Base-by-base conservation (phyloP, 1,139 yeast species). In the Hyphopichia wangnamkhiaoensis region DNA sequence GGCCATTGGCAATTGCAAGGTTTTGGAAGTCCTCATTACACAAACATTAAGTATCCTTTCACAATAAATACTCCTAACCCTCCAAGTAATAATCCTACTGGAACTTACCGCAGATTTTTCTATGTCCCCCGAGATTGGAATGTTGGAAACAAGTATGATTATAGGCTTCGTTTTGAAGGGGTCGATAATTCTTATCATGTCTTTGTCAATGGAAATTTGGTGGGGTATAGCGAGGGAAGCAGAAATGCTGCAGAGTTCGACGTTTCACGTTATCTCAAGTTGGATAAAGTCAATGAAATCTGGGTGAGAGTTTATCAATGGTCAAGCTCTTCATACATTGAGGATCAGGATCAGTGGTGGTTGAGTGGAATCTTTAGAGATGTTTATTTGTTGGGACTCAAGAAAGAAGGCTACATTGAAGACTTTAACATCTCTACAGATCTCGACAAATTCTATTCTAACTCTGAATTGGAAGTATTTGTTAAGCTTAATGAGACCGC, bases 311-410 rank as follows among this genome's bases (percentile, higher is more conserved):
- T 63, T 5, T 58, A 54, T 27, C 65, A 62, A 45, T 63, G 65
- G 62, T 55, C 61, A 5, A 56, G 55, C 27, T 59, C 64, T 2
- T 48, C 56, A 18, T 63, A 58, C 40, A 55, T 64, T 30, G 69
- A 63, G 42, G 69, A 63, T 42, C 68, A 63, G 47, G 68, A 63
- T 38, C 64, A 59, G 42, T 61, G 67, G 66, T 60, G 68, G 64
- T 45, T 62, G 19, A 58, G 64, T 28, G 68, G 67, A 1, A 61
- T 49, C 14, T 50, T 47, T 30, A 38, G 54, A 35, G 54, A 49
- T 37, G 53, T 50, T 7, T 48, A 45, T 38, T 26, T 52, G 6
- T 34, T 51, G 24, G 50, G 53, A 2, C 46, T 47, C 33, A 37
- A 41, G 12, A 33, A 27, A 10, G 23, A 15, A 9, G 51, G 50